A percentile compares a stretch with the other conserved stretches of the same genome.
phyloP scores from a whole-genome alignment of 1,284 basidiomycete species.

The Xerocomus cyaneibrunnescens region DNA sequence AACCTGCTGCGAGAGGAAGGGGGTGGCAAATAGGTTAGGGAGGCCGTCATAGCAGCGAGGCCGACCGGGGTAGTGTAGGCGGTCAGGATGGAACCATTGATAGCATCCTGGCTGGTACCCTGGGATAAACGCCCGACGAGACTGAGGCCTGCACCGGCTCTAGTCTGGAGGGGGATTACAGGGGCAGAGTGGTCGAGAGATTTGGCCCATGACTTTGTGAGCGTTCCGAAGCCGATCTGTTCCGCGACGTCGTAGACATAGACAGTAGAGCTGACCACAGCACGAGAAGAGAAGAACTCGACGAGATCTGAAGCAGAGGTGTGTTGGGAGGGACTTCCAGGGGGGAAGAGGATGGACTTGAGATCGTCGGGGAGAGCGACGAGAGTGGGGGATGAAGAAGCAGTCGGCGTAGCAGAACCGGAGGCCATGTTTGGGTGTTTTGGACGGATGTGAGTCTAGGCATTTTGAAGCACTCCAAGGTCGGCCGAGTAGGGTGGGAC shows the following conservation, averaged over 20 bases:
- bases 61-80: slow-evolving; percentile 77
- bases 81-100: slow-evolving; percentile 60
- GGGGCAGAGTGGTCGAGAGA: slow-evolving; percentile 45
- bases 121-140: slow-evolving; percentile 82
- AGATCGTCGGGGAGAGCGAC: slow-evolving; percentile 24
- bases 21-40: slow-evolving; percentile 62
- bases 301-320: slow-evolving; percentile 60
- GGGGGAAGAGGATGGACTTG: slow-evolving; percentile 15
- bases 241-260: slow-evolving; percentile 82
- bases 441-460: neutral
- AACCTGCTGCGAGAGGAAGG: slow-evolving; percentile 64
- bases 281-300: slow-evolving; percentile 62
- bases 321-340: slow-evolving; percentile 36
- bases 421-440: slow-evolving; percentile 18
- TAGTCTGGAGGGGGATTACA: slow-evolving; percentile 77
- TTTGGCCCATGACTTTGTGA: slow-evolving; percentile 62
- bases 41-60: slow-evolving; percentile 74
- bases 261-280: slow-evolving; percentile 57
- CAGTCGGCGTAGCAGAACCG: neutral
- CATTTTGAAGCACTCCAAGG: slow-evolving; percentile 10
- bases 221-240: slow-evolving; percentile 72
- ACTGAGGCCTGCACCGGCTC: slow-evolving; percentile 82
- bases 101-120: slow-evolving; percentile 66
- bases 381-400: slow-evolving; percentile 18
- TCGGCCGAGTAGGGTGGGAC: slow-evolving; percentile 18